Base-by-base conservation (phyloP, 192 early-diverging fungal species). In the Gaertneriomyces semiglobifer region DNA sequence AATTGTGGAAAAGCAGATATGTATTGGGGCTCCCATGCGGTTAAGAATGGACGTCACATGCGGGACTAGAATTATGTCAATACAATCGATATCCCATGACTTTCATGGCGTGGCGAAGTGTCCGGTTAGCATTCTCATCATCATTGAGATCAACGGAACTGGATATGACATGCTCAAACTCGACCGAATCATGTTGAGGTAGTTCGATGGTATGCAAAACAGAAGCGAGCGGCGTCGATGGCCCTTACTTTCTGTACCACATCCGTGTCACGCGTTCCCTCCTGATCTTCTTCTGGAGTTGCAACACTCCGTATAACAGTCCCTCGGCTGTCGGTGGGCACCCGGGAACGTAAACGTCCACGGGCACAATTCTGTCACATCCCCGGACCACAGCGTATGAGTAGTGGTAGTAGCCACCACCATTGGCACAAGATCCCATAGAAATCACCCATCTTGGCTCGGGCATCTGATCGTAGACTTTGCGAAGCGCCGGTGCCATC, bases 371-470 rank as follows among this genome's bases (percentile, higher is more conserved):
- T 16, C 95, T 87, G 65, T 98, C 95, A 74, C 95, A 98, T 66
- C 95, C 93, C 55, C 95, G 86, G 48, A 98, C 95, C 50, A 96
- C 94, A 63, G 90, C 86, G 76, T 96, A 96, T 51, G 90, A 92
- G 83, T 98, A 98, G 81, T 98, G 95, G 79, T 98, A 98, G 83
- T 98, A 98, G 57, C 95, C 95, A 64, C 95, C 95, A 68, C 93
- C 93, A 75, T 96, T 96, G 42, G 95, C 93, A 67, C 81, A 98
- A 58, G 88, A 90, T 45, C 95, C 95, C 95, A 98, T 98, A n/a
- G 93, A 95, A 60, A 98, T 93, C 16, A 98, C 95, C 95, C 95
- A 98, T 58, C 94, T 89, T 55, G 95, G 95, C 76, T 96, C 93
- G 40, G 95, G 94, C 92, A 98, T 95, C 83, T 91, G 81, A 54